A percentile compares a stretch with the other conserved stretches of the same genome.
phyloP scores from a whole-genome alignment of 1,139 yeast genomes.

The Keqinozyma sinolaborantium region DNA sequence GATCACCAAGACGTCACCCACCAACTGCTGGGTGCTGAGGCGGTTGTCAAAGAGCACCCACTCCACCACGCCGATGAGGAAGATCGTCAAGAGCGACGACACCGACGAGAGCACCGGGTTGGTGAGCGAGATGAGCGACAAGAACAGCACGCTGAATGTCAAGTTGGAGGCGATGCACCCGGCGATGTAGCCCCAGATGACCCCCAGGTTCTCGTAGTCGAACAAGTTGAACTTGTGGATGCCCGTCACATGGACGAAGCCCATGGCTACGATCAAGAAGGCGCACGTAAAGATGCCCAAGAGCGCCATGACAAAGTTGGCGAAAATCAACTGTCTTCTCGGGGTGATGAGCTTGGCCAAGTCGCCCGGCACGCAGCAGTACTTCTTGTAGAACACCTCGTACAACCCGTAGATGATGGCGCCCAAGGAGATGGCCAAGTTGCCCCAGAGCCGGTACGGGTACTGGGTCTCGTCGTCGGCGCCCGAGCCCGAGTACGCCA shows the following conservation, averaged over 20 bases:
- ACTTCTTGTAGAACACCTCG: slow-evolving; percentile 77
- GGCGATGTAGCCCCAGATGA: slow-evolving; percentile 42
- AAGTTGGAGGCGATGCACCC: slow-evolving; percentile 61
- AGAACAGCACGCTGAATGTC: slow-evolving; percentile 67
- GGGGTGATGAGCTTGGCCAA: slow-evolving; percentile 41
- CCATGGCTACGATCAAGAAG: slow-evolving; percentile 47
- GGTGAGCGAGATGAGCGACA: slow-evolving; percentile 78
- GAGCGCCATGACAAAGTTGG: slow-evolving; percentile 45
- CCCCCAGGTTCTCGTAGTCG: slow-evolving; percentile 30
- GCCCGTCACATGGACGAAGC: slow-evolving; percentile 51
- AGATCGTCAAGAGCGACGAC: slow-evolving; percentile 73
- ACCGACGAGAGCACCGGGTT: slow-evolving; percentile 85
- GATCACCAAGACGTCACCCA: slow-evolving; percentile 58
- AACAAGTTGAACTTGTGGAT: slow-evolving; percentile 60
- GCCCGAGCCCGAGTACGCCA: slow-evolving; percentile 65
- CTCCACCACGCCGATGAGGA: slow-evolving; percentile 76
- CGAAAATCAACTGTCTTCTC: slow-evolving; percentile 45
- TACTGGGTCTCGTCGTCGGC: slow-evolving; percentile 27
- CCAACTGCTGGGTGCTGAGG: slow-evolving; percentile 44
- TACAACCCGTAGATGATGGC: slow-evolving; percentile 81
- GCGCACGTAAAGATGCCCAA: slow-evolving; percentile 59
- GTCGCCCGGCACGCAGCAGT: slow-evolving; percentile 69
- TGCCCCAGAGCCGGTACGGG: slow-evolving; percentile 69
- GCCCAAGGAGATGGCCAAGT: slow-evolving; percentile 69
- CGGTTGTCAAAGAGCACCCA: slow-evolving; percentile 64